Evolutionary conservation across 2,329 filamentous ascomycete species (phyloP), one percentile per base, ranked within the genome.

Genomic region (Hypoxylon sp.): DNA sequence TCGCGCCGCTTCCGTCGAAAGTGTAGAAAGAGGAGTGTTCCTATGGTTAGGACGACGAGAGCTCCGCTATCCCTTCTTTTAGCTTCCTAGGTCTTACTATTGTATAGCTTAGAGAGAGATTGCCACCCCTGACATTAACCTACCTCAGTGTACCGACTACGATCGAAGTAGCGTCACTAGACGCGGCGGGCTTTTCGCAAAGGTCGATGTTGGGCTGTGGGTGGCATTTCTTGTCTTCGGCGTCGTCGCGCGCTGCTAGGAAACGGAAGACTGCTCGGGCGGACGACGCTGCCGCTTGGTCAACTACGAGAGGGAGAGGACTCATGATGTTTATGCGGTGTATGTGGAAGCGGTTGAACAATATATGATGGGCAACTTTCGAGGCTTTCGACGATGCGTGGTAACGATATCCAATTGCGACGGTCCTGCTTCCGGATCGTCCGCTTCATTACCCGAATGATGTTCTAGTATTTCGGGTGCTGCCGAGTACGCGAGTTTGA

Each of bases 201-300:
- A 76, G 72, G 60, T 76, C 57, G 56, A 75, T 74, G 34, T 76
- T 59, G 34, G 73, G 73, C 14, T 43, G 52, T n/a, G 75, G 75
- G 43, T 75, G 75, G 52, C 73, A 75, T 28, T 70, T 71, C 14
- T 36, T 46, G 45, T 68, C 46, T 30, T 30, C 45, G 6, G 63
- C 57, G 32, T 65, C 65, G 41, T 61, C 64, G 55, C 67, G 67
- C n/a, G 58, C 14, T 11, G n/a, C 41, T 2, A 65, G 36, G 46
- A 70, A n/a, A 50, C 30, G 38, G 28, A 55, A 23, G 34, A 63
- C 25, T 2, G 57, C 34, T 23, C 61, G 57, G 23, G 60, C 50
- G 25, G 65, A 45, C 19, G 48, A 43, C 34, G 51, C 3, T 19
- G 57, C 36, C 60, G 63, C 36, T 9, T 51, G 49, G 45, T 65